These are phyloP conservation scores for Talaromyces amestolkiae DNA, from an alignment of 2,329 filamentous ascomycete genomes.

Conservation along the genomic window DNA sequence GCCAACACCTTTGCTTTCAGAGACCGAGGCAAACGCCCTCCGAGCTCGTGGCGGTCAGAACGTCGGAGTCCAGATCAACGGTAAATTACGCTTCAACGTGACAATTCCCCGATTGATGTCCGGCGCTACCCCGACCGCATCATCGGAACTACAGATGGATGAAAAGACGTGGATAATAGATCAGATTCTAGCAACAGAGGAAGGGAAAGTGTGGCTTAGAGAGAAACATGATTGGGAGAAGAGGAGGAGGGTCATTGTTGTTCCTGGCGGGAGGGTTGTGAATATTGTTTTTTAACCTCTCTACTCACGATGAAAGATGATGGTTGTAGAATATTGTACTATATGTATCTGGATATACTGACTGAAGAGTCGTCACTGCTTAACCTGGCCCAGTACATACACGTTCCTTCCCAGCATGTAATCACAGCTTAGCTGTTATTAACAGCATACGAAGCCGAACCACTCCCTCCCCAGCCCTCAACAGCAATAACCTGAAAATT, in stretches of 20 bases:
- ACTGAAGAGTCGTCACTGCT: not conserved
- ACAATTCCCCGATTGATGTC: slow-evolving; percentile 57
- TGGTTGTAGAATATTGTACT: not conserved
- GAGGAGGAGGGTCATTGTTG: slow-evolving; percentile 65
- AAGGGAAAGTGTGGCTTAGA: slow-evolving; percentile 58
- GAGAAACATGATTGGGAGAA: slow-evolving; percentile 50
- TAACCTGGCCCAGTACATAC: not conserved
- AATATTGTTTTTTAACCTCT: slow-evolving; percentile 65
- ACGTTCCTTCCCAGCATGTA: not conserved
- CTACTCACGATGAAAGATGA: not conserved
- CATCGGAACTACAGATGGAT: slow-evolving; percentile 32
- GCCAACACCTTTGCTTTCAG: slow-evolving; percentile 50
- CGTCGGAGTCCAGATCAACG: slow-evolving; percentile 72
- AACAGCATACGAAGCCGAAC: slow-evolving; percentile 11
- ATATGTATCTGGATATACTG: not conserved
- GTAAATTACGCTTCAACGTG: slow-evolving; percentile 69
- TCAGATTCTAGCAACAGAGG: slow-evolving; percentile 60
- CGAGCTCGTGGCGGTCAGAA: slow-evolving; percentile 52
- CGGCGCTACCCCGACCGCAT: slow-evolving; percentile 13
- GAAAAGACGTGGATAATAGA: slow-evolving; percentile 61
- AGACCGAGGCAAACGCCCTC: slow-evolving; percentile 41
- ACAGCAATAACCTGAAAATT: slow-evolving; percentile 46
- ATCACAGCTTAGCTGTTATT: not conserved
- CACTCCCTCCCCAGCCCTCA: slow-evolving; percentile 29
- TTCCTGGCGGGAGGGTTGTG: slow-evolving; percentile 64